A percentile compares a stretch with the other conserved stretches of the same genome.
These are phyloP conservation scores for Mallotus nudiflorus DNA, from an alignment of 345 rosid species.

Conservation along the genomic window DNA sequence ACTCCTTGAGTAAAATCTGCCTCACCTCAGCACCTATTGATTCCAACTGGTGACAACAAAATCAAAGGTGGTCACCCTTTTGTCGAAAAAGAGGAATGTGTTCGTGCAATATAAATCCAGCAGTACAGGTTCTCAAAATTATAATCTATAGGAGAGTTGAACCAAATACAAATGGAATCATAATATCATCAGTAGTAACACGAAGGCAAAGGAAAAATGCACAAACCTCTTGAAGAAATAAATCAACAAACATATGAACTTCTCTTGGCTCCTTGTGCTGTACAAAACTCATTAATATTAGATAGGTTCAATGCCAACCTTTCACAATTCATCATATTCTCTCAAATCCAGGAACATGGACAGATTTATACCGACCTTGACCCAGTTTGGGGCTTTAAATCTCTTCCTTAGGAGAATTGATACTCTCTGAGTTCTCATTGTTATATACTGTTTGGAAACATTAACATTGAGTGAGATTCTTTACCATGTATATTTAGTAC, in stretches of 20 bases:
- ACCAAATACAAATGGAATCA: background rate
- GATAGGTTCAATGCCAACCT: conserved; percentile 19
- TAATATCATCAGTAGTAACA: background rate
- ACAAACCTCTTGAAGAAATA: conserved; percentile 89
- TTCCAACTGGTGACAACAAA: conserved; percentile 52
- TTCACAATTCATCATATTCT: conserved; percentile 7
- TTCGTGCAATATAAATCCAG: conserved; percentile 2
- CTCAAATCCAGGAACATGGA: conserved; percentile 14
- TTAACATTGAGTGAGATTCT: conserved; percentile 19
- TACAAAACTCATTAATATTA: conserved; percentile 31
- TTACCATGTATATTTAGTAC: conserved; percentile 10
- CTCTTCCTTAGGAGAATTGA: conserved; percentile 88
- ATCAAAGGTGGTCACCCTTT: conserved; percentile 6
- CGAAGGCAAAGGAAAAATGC: background rate
- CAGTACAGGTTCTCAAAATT: background rate
- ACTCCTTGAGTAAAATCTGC: conserved; percentile 80
- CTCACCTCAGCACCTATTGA: conserved; percentile 70
- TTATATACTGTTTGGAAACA: conserved; percentile 61
- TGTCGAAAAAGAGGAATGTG: background rate
- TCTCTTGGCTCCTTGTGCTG: conserved; percentile 99
- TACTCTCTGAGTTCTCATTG: conserved; percentile 76
- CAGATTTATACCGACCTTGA: conserved; percentile 59
- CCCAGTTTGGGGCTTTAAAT: conserved; percentile 95
- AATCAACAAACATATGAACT: conserved; percentile 96
- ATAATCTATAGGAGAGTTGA: background rate